Base-by-base conservation (phyloP, 164 flowering plant species). In the Kalanchoe fedtschenkoi region DNA sequence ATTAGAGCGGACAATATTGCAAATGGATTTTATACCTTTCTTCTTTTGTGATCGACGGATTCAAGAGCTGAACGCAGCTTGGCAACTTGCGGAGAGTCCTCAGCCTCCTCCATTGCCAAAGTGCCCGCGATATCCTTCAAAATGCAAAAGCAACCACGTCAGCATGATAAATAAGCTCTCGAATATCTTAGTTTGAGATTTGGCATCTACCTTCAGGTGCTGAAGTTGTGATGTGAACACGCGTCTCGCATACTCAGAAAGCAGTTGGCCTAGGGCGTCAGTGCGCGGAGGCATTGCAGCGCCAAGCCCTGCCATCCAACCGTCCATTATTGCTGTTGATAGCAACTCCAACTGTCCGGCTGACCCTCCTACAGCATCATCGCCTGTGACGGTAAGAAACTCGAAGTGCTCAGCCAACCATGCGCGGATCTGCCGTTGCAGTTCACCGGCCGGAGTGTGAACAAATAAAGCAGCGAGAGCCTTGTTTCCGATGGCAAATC, bases 231-330 rank as follows among this genome's bases (percentile, higher is more conserved):
- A 93, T 55, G 80, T 76, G 72, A 85, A 93, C 44, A 93, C 97
- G 61, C 95, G 82, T 70, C 81, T 93, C n/a, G 96, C 75, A 76
- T 93, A 90, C 72, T 87, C 95, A 21, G 90, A 83, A 26, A 91
- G 70, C 70, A 93, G 95, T 71, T 87, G 96, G 15, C 99, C 99
- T 35, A 93, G 82, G 72, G 99, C 97, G 81, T 93, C 99, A 57
- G 99, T 93, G 64, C 59, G 70, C 26, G 99, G 93, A 66, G 89
- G 97, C 65, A 76, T 17, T 3, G 99, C 97, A 62, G 91, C 87
- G 68, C 99, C 99, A 64, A 93, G 93, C 46, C 99, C 97, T 65
- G 97, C 97, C 99, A 95, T 95, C 99, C 99, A 95, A 64, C 99
- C 99, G 76, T 95, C 99, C 97, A 90, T 95, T 47, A 95, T 95